These are phyloP conservation scores for Trichoderma afroharzianum DNA, from an alignment of 2,329 filamentous ascomycete species.

Conservation along the genomic window DNA sequence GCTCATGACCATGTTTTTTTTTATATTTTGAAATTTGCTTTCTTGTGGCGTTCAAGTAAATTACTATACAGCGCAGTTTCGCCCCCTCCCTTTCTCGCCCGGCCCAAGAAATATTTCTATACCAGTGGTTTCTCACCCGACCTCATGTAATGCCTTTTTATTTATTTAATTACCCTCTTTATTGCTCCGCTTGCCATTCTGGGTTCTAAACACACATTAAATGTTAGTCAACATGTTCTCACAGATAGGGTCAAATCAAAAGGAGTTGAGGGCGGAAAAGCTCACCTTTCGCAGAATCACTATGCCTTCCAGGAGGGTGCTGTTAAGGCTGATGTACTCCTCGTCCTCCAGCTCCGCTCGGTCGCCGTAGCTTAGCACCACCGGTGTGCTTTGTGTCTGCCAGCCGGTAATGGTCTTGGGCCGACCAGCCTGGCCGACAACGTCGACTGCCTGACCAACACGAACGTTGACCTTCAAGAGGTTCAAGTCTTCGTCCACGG, in stretches of 20 bases:
- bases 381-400: conserved; percentile 99
- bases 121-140: background rate
- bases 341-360: conserved; percentile 96
- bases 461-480: conserved; percentile 94
- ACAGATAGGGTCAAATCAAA: background rate
- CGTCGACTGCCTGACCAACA: conserved; percentile 95
- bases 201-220: conserved; percentile 31
- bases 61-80: conserved; percentile 35
- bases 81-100: conserved; percentile 18
- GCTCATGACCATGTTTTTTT: conserved; percentile 20
- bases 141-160: conserved; percentile 5
- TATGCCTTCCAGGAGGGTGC: conserved; percentile 78
- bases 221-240: background rate
- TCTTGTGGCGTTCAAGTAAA: conserved; percentile 25
- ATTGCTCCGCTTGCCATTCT: conserved; percentile 40
- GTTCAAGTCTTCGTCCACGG: conserved; percentile 89
- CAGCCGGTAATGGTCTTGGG: conserved; percentile 99
- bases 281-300: conserved; percentile 95
- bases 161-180: conserved; percentile 29
- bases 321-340: conserved; percentile 89
- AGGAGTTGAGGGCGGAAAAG: background rate
- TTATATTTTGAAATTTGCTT: background rate
- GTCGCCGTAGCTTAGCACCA: conserved; percentile 90
- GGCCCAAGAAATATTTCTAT: conserved; percentile 18
- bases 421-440: conserved; percentile 92